Evolutionary conservation across 495 filamentous ascomycete genomes (phyloP).

Genomic region (Lophium mytilinum): DNA sequence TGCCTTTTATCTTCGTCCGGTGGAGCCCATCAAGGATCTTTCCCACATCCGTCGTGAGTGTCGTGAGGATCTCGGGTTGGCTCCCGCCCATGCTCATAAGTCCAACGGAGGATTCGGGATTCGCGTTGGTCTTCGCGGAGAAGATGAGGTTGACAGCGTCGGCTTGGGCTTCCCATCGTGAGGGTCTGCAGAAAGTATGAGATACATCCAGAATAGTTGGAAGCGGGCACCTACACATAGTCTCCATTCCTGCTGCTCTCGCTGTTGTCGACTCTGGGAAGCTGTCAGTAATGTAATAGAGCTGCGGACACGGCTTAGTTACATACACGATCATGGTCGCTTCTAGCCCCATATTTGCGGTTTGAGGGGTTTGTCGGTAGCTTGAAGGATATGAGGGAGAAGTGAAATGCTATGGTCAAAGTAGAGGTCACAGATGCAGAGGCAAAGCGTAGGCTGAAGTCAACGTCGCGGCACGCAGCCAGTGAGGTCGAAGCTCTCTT

Average conservation of each 20-base stretch:
- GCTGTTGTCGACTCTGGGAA: slow-evolving; percentile 82
- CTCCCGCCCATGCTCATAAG: slow-evolving; percentile 99
- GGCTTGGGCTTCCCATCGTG: slow-evolving; percentile 88
- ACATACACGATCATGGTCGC: slow-evolving; percentile 68
- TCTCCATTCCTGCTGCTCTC: slow-evolving; percentile 97
- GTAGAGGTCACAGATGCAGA: background rate
- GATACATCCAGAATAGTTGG: background rate
- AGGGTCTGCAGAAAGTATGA: slow-evolving; percentile 48
- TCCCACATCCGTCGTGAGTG: slow-evolving; percentile 88
- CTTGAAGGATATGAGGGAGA: background rate
- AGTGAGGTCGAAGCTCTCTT: background rate
- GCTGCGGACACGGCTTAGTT: slow-evolving; percentile 7
- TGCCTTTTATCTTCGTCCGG: slow-evolving; percentile 85
- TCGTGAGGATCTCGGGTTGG: slow-evolving; percentile 91
- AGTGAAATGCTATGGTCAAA: background rate
- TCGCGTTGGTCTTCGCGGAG: slow-evolving; percentile 83
- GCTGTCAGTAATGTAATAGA: slow-evolving; percentile 16
- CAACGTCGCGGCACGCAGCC: background rate
- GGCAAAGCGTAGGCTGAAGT: background rate
- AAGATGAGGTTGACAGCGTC: slow-evolving; percentile 95
- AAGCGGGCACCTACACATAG: slow-evolving; percentile 52
- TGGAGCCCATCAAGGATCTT: slow-evolving; percentile 91
- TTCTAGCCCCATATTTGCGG: slow-evolving; percentile 56
- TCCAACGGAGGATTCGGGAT: slow-evolving; percentile 93
- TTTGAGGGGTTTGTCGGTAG: background rate